A percentile compares a stretch with the other conserved stretches of the same genome.
Evolutionary conservation across 495 filamentous ascomycete genomes (phyloP).

Genomic region (Pyrenula massariospora): DNA sequence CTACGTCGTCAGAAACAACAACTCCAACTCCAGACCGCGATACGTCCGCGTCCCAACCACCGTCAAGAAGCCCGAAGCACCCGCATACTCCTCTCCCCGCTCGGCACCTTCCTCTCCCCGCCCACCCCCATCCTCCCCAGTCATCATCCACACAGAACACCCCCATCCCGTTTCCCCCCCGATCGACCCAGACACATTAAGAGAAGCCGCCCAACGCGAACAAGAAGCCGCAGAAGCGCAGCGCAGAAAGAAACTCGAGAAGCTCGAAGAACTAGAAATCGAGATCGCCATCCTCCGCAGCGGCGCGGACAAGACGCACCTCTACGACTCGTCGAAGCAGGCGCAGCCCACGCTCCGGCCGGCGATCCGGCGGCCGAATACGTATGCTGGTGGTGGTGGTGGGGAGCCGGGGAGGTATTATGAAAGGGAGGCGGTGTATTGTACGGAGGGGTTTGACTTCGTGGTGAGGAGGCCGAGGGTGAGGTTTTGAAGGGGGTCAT

Average conservation of each 20-base stretch:
- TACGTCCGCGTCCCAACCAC: not conserved
- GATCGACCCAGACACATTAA: not conserved
- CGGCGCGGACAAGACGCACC: not conserved
- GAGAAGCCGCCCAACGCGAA: not conserved
- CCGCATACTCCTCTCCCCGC: too few species aligned
- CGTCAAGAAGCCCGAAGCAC: not conserved
- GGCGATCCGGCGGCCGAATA: not conserved
- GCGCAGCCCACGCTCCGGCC: not conserved
- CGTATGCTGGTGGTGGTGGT: not conserved
- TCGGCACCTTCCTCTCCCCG: too few species aligned
- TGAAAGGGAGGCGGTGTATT: not conserved
- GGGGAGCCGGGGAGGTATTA: not conserved
- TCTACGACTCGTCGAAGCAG: too few species aligned
- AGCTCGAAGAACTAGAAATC: not conserved
- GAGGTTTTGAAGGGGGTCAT: not conserved
- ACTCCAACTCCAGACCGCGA: not conserved
- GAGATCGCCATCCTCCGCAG: not conserved
- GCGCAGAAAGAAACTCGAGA: not conserved
- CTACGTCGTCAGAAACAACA: not conserved
- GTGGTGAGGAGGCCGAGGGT: not conserved
- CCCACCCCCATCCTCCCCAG: not conserved
- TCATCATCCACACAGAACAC: not conserved
- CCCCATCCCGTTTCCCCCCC: not conserved
- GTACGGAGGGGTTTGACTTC: not conserved
- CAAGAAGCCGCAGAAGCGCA: too few species aligned